A percentile compares a stretch with the other conserved stretches of the same genome.
Conservation (phyloP, 2,329 filamentous ascomycete species). For the Colletotrichum tamarilloi region DNA sequence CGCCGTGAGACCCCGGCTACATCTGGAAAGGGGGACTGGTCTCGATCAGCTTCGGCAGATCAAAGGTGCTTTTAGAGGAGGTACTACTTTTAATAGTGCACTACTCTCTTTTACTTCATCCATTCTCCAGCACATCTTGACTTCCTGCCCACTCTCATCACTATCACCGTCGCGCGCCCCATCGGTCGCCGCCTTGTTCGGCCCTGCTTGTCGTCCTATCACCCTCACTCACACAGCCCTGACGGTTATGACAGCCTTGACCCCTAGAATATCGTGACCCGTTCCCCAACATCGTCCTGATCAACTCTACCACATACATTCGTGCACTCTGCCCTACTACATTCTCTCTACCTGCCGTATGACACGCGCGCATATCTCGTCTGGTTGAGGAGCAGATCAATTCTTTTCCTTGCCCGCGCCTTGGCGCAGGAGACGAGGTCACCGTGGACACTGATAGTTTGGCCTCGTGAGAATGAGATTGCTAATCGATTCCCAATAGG, state of each 20-base stretch:
- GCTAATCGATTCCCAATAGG: conserved; percentile 16
- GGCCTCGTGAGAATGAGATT: not conserved
- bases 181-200: conserved; percentile 11
- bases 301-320: not conserved
- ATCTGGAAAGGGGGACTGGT: conserved; percentile 30
- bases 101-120: conserved; percentile 36
- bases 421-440: not conserved
- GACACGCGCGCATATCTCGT: not conserved
- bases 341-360: not conserved
- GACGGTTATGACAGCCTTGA: conserved; percentile 11
- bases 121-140: conserved; percentile 32
- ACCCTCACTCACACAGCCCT: conserved; percentile 31
- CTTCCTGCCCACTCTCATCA: conserved; percentile 28
- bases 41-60: conserved; percentile 31
- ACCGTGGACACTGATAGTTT: not conserved
- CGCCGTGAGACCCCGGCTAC: conserved; percentile 21
- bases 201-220: conserved; percentile 1
- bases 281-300: conserved; percentile 14
- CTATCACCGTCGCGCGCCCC: conserved; percentile 27
- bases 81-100: conserved; percentile 38
- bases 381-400: not conserved
- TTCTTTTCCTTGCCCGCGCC: not conserved
- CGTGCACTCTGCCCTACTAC: conserved; percentile 3
- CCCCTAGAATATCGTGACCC: conserved; percentile 19
- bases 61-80: conserved; percentile 36